phyloP scores from a whole-genome alignment of 2,329 filamentous ascomycete genomes.

The Phaeoacremonium minimum region DNA sequence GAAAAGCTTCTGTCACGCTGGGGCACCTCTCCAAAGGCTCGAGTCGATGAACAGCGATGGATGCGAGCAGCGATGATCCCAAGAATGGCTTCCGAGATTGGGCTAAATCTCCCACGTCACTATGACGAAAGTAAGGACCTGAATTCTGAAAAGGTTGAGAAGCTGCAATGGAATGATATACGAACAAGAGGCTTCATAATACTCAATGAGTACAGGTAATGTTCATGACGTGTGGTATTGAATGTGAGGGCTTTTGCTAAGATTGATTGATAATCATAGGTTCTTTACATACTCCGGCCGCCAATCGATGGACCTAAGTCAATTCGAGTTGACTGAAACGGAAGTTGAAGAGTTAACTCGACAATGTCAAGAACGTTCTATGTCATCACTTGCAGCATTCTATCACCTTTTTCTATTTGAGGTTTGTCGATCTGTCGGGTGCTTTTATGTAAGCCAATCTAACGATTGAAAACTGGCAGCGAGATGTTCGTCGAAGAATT shows the following conservation, averaged over 20 bases:
- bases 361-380: neutral
- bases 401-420: slow-evolving; percentile 4
- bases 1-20: slow-evolving; percentile 1
- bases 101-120: slow-evolving; percentile 1
- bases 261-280: too few species aligned
- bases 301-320: neutral
- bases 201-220: slow-evolving; percentile 4
- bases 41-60: slow-evolving; percentile 4
- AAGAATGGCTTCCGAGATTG: slow-evolving; percentile 5
- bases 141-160: neutral
- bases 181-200: slow-evolving; percentile 5
- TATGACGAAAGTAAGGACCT: slow-evolving; percentile 1
- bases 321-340: slow-evolving; percentile 2
- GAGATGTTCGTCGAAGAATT: slow-evolving; percentile 1
- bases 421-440: neutral
- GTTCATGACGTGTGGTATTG: neutral
- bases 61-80: slow-evolving; percentile 5
- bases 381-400: slow-evolving; percentile 1
- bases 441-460: neutral
- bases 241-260: too few species aligned
- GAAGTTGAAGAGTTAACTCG: slow-evolving; percentile 2
- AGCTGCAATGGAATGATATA: slow-evolving; percentile 3
- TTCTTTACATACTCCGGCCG: slow-evolving; percentile 4
- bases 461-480: neutral
- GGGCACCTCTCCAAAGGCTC: slow-evolving; percentile 2